Evolutionary conservation across 257 asterid genomes (phyloP), one percentile per base, ranked within the genome.

Genomic region (Hygrophila difformis): DNA sequence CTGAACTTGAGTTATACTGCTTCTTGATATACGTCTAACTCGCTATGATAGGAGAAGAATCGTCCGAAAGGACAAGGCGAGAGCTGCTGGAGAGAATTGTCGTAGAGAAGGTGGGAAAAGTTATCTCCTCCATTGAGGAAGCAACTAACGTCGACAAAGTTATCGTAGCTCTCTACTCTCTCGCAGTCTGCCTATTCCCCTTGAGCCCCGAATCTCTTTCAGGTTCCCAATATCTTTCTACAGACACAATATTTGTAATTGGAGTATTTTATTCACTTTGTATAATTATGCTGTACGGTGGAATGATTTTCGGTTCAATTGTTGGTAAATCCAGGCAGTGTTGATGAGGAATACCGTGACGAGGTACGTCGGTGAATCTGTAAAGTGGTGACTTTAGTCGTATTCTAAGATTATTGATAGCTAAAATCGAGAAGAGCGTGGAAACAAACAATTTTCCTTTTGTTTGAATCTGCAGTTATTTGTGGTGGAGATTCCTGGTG

Each of bases 101-200:
- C 34, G 38, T 75, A 50, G 84, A 76, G 65, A 84, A 74, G 60
- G 94, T 84, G 3, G 81, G 74, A 22, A 49, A 44, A 49, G 86
- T 66, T 60, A 69, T 78, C 57, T 44, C 75, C 47, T 60, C 76
- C 49, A 66, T 87, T 46, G 54, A 70, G 43, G 72, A 44, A 16
- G 77, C 88, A 24, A 66, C 61, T 37, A 70, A 76, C 43, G 82
- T 78, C 59, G 97, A 84, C 67, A 73, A 87, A 68, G 79, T 84
- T 39, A 66, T 84, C 47, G 35, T 61, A 35, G 77, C 95, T 62
- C 77, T 87, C 49, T 73, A 76, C 65, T 76, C 95, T 50, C 77
- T 87, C 12, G 84, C 97, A 50, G 69, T 65, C 53, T 62, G 65
- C 51, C 64, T 87, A 36, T 87, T 81, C 68, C 73, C 84, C 19